These are phyloP conservation scores for Porcisia deanei DNA, from an alignment of 208 protist species.

Conservation along the genomic window DNA sequence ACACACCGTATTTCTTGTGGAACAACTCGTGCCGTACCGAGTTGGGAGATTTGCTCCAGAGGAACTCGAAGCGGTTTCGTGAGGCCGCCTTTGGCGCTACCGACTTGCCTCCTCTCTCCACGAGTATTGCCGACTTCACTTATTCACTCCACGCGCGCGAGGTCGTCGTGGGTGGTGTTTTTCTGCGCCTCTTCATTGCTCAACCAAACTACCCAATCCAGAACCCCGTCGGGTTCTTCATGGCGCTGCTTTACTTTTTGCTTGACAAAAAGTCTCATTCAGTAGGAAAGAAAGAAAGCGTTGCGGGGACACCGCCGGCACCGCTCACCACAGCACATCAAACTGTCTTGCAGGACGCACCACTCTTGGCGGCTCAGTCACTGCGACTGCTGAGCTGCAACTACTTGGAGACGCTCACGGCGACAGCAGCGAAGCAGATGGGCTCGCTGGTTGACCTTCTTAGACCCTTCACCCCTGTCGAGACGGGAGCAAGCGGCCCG, in stretches of 20 bases:
- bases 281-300: not conserved
- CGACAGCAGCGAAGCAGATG: conserved; percentile 25
- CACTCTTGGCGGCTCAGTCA: conserved; percentile 21
- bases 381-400: conserved; percentile 16
- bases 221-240: conserved; percentile 67
- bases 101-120: conserved; percentile 26
- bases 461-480: not conserved
- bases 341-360: not conserved
- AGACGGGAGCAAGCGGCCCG: not conserved
- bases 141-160: conserved; percentile 75
- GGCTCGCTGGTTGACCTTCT: conserved; percentile 9
- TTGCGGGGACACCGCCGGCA: not conserved
- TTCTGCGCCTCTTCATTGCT: conserved; percentile 88
- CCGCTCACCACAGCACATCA: not conserved
- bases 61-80: conserved; percentile 51
- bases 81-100: conserved; percentile 46
- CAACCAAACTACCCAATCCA: conserved; percentile 79
- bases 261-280: not conserved
- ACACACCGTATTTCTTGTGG: conserved; percentile 90
- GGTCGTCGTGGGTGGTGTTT: conserved; percentile 86
- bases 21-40: conserved; percentile 83
- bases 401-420: conserved; percentile 19
- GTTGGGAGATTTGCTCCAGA: conserved; percentile 64
- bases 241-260: conserved; percentile 51
- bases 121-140: conserved; percentile 38